Percentiles rank a stretch among this genome's conserved stretches.
phyloP scores from a whole-genome alignment of 2,329 filamentous ascomycete genomes.

The Ampelomyces quisqualis region DNA sequence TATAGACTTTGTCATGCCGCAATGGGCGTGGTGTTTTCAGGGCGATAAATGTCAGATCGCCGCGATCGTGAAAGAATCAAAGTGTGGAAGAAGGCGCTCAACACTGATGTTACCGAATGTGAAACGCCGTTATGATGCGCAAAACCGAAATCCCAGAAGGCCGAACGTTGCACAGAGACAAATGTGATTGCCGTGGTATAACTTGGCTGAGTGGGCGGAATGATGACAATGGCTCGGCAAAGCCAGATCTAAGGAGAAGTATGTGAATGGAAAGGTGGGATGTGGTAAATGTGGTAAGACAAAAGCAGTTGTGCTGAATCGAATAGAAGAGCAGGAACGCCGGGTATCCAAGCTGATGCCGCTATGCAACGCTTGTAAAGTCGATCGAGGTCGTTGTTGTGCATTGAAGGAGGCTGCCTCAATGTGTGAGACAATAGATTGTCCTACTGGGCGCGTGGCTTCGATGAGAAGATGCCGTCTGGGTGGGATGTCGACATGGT shows the following conservation, averaged over 20 bases:
- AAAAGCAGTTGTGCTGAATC: constrained; percentile 26
- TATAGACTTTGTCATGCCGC: constrained; percentile 2
- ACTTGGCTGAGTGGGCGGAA: neutral
- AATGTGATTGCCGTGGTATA: constrained; percentile 7
- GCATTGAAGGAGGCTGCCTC: constrained; percentile 15
- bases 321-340: constrained; percentile 33
- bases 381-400: constrained; percentile 21
- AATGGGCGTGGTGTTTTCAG: too few relatives aligned
- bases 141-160: neutral
- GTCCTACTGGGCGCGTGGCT: constrained; percentile 36
- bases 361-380: constrained; percentile 44
- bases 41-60: too few relatives aligned
- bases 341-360: constrained; percentile 26
- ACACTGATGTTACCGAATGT: neutral
- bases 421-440: constrained; percentile 33
- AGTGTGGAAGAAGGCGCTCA: neutral
- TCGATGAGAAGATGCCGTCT: constrained; percentile 35
- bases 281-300: constrained; percentile 21
- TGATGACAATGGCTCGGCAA: constrained; percentile 15
- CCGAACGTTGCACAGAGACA: constrained; percentile 1
- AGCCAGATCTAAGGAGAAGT: constrained; percentile 17
- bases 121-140: constrained; percentile 3
- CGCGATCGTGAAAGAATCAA: too few relatives aligned
- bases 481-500: constrained; percentile 32
- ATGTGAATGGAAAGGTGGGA: constrained; percentile 11